These are phyloP conservation scores for Colletotrichum musae DNA, from an alignment of 2,329 filamentous ascomycete genomes.

Conservation along the genomic window DNA sequence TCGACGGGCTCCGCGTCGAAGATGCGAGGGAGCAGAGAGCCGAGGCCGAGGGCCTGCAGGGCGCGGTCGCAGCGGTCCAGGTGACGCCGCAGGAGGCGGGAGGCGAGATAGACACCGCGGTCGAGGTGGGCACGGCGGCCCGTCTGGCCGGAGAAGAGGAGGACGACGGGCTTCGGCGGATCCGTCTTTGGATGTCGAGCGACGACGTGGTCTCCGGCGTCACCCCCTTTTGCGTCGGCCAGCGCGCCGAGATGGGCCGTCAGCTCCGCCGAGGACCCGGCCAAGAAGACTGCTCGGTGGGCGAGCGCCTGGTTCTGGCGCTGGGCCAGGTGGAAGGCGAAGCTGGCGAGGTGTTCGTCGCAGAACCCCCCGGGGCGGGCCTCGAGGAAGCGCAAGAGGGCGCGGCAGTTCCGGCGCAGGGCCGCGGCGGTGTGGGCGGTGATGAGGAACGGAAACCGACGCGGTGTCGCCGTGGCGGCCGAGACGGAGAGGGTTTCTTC, in stretches of 20 bases:
- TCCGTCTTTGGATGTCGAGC: too few species aligned
- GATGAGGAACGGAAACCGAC: neutral
- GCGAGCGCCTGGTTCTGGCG: conserved; percentile 1
- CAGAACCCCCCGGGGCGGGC: neutral
- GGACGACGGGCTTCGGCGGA: conserved; percentile 46
- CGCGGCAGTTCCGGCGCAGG: neutral
- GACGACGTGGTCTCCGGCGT: too few species aligned
- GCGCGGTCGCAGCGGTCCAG: conserved; percentile 52
- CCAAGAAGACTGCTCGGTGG: neutral
- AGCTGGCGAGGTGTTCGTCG: neutral
- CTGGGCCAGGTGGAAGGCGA: conserved; percentile 6
- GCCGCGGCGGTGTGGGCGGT: neutral
- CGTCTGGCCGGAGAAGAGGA: conserved; percentile 57
- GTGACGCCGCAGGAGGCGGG: conserved; percentile 46
- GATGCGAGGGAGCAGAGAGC: conserved; percentile 50
- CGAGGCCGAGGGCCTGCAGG: conserved; percentile 46
- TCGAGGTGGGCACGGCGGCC: neutral
- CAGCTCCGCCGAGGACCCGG: neutral
- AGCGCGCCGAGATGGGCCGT: neutral
- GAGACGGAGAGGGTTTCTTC: too few species aligned
- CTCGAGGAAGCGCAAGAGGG: neutral
- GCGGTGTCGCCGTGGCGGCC: too few species aligned
- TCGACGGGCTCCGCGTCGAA: conserved; percentile 45
- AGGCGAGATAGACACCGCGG: conserved; percentile 38
- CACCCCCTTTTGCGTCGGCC: neutral